phyloP scores from a whole-genome alignment of 352 stramenopile genomes.

The Phytopythium cucurbitacearum region DNA sequence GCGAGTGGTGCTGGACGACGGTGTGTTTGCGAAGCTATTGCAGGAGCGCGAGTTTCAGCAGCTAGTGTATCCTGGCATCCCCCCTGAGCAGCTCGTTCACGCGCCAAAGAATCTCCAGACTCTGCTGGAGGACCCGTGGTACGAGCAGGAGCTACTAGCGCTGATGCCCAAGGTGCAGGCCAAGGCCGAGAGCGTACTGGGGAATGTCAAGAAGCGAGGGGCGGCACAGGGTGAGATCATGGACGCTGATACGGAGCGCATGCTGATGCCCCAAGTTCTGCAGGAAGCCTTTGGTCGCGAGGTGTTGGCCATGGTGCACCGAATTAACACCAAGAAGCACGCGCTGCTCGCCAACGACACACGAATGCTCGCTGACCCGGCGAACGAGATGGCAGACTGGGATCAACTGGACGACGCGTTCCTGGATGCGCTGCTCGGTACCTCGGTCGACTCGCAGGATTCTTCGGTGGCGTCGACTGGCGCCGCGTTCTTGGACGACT shows the following conservation, averaged over 20 bases:
- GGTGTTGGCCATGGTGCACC: conserved; percentile 79
- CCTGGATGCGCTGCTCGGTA: conserved; percentile 29
- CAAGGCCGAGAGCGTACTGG: conserved; percentile 71
- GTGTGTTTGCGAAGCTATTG: conserved; percentile 76
- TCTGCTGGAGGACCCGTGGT: conserved; percentile 75
- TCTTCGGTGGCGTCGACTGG: conserved; percentile 7
- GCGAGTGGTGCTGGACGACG: conserved; percentile 66
- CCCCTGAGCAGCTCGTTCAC: conserved; percentile 54
- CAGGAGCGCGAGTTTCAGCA: conserved; percentile 64
- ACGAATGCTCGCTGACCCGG: conserved; percentile 52
- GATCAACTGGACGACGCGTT: conserved; percentile 55
- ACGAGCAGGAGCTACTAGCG: conserved; percentile 66
- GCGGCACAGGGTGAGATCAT: conserved; percentile 74
- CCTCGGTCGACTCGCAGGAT: conserved; percentile 6
- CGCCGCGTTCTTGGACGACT: conserved; percentile 56
- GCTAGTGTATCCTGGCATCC: conserved; percentile 78
- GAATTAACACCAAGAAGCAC: conserved; percentile 81
- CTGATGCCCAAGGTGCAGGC: conserved; percentile 81
- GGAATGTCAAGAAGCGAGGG: conserved; percentile 77
- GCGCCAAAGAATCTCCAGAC: conserved; percentile 69
- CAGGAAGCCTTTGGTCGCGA: conserved; percentile 85
- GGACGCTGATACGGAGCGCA: conserved; percentile 59
- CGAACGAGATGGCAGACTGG: conserved; percentile 49
- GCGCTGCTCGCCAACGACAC: conserved; percentile 63
- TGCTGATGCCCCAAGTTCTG: conserved; percentile 70